Evolutionary conservation across 257 asterid species (phyloP).

Genomic region (Eustoma russellianum): DNA sequence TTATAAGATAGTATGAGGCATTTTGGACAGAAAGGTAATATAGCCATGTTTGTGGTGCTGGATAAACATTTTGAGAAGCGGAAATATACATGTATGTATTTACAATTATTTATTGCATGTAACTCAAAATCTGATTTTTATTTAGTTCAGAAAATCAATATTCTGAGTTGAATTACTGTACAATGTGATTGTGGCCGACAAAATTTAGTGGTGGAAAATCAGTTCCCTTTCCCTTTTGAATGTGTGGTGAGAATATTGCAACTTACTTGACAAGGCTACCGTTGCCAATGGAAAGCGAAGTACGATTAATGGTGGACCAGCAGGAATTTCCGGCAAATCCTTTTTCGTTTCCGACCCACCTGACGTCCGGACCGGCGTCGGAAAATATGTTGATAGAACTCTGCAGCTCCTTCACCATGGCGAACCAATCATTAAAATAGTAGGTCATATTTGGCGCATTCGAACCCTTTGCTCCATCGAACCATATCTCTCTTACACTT

Average conservation of each 20-base stretch:
- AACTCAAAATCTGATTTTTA: no score
- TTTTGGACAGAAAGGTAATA: no score
- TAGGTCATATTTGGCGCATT: constrained; percentile 82
- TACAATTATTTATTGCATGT: no score
- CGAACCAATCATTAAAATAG: constrained; percentile 73
- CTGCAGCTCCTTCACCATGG: constrained; percentile 81
- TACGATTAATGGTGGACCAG: constrained; percentile 86
- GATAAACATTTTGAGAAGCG: no score
- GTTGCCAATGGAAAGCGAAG: constrained; percentile 67
- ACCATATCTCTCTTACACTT: constrained; percentile 75
- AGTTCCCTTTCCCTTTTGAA: background rate
- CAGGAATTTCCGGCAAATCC: constrained; percentile 77
- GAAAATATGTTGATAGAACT: constrained; percentile 79
- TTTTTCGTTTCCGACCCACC: constrained; percentile 89
- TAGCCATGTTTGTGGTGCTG: no score
- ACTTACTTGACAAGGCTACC: constrained; percentile 43
- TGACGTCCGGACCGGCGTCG: constrained; percentile 82
- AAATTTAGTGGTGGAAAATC: no score
- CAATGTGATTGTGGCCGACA: no score
- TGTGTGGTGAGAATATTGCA: background rate
- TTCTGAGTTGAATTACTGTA: no score
- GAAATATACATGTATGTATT: no score
- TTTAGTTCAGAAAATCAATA: no score
- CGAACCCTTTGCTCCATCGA: constrained; percentile 90
- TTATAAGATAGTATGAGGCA: no score